Percentiles rank a stretch among this genome's conserved stretches.
phyloP scores from a whole-genome alignment of 495 filamentous ascomycete species.

The Rhypophila decipiens region DNA sequence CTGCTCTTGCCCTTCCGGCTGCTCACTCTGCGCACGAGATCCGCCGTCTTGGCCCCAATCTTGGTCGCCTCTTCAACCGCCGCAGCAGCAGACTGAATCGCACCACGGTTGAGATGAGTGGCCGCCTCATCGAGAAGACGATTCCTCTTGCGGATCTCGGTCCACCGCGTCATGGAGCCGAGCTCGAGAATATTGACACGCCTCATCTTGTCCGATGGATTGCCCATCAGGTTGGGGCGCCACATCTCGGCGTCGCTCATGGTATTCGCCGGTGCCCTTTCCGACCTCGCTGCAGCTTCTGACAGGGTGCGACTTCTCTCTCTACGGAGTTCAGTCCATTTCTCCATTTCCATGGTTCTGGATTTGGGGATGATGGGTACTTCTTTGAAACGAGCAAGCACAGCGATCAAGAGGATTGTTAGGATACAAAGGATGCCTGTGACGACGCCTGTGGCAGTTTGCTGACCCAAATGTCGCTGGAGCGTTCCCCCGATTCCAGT shows the following conservation, averaged over 20 bases:
- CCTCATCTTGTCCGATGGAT: conserved; percentile 57
- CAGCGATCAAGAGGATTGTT: conserved; percentile 53
- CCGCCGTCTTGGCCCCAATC: conserved; percentile 24
- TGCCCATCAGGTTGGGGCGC: conserved; percentile 61
- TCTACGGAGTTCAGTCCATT: conserved; percentile 36
- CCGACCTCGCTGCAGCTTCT: conserved; percentile 21
- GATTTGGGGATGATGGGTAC: conserved; percentile 60
- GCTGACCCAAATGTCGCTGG: conserved; percentile 58
- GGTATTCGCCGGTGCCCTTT: conserved; percentile 24
- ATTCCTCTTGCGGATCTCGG: conserved; percentile 64
- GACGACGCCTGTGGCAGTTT: conserved; percentile 55
- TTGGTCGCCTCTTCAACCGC: conserved; percentile 26
- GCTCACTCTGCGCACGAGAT: conserved; percentile 30
- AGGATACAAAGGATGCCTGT: conserved; percentile 56
- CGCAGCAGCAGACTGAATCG: conserved; percentile 28
- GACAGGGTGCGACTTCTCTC: conserved; percentile 28
- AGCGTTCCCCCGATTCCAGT: conserved; percentile 56
- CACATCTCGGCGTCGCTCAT: conserved; percentile 52
- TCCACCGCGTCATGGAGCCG: conserved; percentile 58
- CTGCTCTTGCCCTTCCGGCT: conserved; percentile 26
- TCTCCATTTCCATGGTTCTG: conserved; percentile 45
- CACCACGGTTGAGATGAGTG: conserved; percentile 34
- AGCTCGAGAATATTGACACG: conserved; percentile 63
- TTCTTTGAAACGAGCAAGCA: conserved; percentile 54
- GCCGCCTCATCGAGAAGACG: conserved; percentile 43